Base-by-base conservation (phyloP, 495 filamentous ascomycete genomes). In the Parachaetomium inaequale region DNA sequence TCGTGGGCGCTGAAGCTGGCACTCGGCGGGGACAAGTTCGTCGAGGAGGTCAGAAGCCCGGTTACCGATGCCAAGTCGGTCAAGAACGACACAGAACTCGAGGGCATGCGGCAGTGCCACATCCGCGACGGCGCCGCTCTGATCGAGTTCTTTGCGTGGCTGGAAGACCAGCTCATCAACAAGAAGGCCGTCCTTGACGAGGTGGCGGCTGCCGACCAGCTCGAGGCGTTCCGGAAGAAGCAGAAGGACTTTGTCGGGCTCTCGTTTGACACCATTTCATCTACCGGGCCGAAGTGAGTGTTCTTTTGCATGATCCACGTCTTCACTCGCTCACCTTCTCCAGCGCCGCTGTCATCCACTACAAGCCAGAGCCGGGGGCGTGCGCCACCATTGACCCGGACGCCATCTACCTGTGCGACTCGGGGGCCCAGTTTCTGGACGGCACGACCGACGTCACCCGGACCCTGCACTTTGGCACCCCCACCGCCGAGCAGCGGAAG, bases 391-490 rank as follows among this genome's bases (percentile, higher is more conserved):
- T 99, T 65, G 93, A 99, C 65, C 92, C 93, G 7, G 85, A 86
- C 25, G 85, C 86, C 17, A 85, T 99, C 59, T 99, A 98, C 70
- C 85, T 99, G 40, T 99, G 95, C 70, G 95, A 99, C 72, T 98
- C 94, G 25, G 95, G 95, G 28, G 93, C 88, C 23, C 95, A 99
- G 74, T 99, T 93, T 65, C 79, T 88, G 14, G 95, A 99, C 75
- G 95, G 95, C 55, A 99, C 95, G 1, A 99, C 95, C 0, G 95
- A 99, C 72, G 93, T 91, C 6, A 99, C 95, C 5, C 83, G 95
- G 15, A 99, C 95, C 0, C 79, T 96, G 43, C 95, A 99, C 66
- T 98, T 98, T 70, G 88, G 91, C 31, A 78, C 86, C 19, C 95
- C 95, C 10, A 92, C 88, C 1, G 85, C 86, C 15, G 87, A 91